Evolutionary conservation across 371 early-diverging fungal species (phyloP), one percentile per base, ranked within the genome.

Genomic region (Zychaea mexicana): DNA sequence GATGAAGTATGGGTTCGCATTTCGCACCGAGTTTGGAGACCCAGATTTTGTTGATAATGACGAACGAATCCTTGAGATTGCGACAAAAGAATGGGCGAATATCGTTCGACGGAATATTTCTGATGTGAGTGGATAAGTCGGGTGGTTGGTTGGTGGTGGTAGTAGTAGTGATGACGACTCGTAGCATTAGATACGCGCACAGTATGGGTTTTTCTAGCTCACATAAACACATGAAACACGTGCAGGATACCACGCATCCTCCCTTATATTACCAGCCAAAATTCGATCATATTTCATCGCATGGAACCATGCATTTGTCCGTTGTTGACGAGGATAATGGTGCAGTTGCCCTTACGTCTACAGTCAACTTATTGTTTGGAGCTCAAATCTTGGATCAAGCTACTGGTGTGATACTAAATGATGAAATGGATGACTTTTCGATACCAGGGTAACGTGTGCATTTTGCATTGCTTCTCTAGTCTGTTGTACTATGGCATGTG

Each of bases 361-460:
- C 99, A 0, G 86, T 98, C 22, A 98, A 99, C 79, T 76, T 97
- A 17, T 70, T 90, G 21, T 99, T 98, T 84, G 99, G 99, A 1
- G 90, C 97, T 3, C 91, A 90, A 39, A 68, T 99, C 19, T 87
- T 99, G 90, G 97, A 99, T 73, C 88, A 88, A 2, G 77, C 64
- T 17, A 96, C 99, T 0, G 99, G 99, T n/a, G 85, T 99, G 28
- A 91, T 99, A 36, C 81, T 99, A 36, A 99, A 99, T 79, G 88
- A 99, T 72, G 89, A 98, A 70, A 98, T 99, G 92, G 99, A 99
- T 73, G 99, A 99, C 70, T 99, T 99, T 71, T 92, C 93, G 53
- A 94, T 95, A 26, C 96, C 96, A 31, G 90, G 91, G 75, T 79
- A 76, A 46, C 30, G 17, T 26, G 26, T n/a, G n/a, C n/a, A 42